These are phyloP conservation scores for Alternaria sp. DNA, from an alignment of 2,329 filamentous ascomycete genomes.

Conservation along the genomic window DNA sequence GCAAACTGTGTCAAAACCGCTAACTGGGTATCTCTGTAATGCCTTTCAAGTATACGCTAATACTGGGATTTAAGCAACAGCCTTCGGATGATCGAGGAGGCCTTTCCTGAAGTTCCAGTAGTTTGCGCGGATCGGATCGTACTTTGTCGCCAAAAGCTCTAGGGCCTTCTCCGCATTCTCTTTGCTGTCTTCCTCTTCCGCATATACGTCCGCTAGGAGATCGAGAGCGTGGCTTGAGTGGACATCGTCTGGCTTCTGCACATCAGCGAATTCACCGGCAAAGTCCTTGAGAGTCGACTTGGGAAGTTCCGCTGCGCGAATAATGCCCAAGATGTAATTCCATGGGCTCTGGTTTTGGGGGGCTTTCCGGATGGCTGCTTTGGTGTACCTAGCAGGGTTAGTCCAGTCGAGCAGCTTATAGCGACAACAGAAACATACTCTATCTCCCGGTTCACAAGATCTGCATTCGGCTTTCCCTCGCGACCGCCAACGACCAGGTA, in stretches of 20 bases:
- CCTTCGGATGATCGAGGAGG: slow-evolving; percentile 38
- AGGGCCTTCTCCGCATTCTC: slow-evolving; percentile 74
- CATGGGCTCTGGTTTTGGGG: slow-evolving; percentile 95
- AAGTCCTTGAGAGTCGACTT: slow-evolving; percentile 62
- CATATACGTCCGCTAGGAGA: slow-evolving; percentile 73
- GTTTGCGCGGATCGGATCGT: slow-evolving; percentile 87
- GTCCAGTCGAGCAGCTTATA: slow-evolving; percentile 19
- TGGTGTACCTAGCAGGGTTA: slow-evolving; percentile 59
- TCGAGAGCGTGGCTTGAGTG: slow-evolving; percentile 72
- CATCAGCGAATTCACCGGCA: slow-evolving; percentile 62
- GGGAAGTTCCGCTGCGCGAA: slow-evolving; percentile 69
- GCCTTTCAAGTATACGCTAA: slow-evolving; percentile 12
- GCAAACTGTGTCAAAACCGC: slow-evolving; percentile 29
- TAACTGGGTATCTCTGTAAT: slow-evolving; percentile 37
- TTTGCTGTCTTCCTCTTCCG: slow-evolving; percentile 60
- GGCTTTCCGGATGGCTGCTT: slow-evolving; percentile 76
- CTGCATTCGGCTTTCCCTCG: slow-evolving; percentile 55
- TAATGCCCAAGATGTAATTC: slow-evolving; percentile 85
- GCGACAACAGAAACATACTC: slow-evolving; percentile 57
- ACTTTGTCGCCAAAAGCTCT: slow-evolving; percentile 78
- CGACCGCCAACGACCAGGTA: slow-evolving; percentile 80
- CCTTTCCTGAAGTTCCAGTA: slow-evolving; percentile 85
- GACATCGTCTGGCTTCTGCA: slow-evolving; percentile 61
- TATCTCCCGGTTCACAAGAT: slow-evolving; percentile 77
- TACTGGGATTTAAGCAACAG: slow-evolving; percentile 31